phyloP scores from a whole-genome alignment of 148 eudicot genomes.

The Fallopia convolvulus region DNA sequence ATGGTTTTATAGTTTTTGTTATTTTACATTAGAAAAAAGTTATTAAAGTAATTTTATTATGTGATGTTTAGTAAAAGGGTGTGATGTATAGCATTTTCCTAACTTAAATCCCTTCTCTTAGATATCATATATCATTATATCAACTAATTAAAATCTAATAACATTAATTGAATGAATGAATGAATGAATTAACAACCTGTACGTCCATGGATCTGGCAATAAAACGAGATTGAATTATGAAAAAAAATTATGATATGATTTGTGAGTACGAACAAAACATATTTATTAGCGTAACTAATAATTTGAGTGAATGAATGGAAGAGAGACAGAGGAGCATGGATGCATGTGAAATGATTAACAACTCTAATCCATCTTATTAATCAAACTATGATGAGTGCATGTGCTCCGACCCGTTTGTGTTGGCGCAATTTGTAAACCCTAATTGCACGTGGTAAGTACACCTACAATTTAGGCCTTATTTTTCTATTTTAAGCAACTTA shows the following conservation, averaged over 20 bases:
- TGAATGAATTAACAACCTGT: neutral
- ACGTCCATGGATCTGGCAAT: neutral
- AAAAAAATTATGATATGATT: neutral
- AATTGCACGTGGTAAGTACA: conserved; percentile 11
- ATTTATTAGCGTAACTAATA: neutral
- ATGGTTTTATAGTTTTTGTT: no score
- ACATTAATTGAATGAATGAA: no score
- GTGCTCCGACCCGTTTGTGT: neutral
- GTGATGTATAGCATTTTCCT: no score
- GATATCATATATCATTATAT: no score
- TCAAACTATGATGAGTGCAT: neutral
- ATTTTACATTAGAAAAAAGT: no score
- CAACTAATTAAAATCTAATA: no score
- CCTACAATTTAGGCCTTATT: neutral
- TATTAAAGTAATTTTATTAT: no score
- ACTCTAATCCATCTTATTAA: neutral
- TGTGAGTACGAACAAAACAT: neutral
- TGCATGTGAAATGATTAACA: conserved; percentile 7
- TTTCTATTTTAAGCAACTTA: neutral
- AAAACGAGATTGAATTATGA: neutral
- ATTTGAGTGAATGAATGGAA: neutral
- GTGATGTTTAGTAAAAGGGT: no score
- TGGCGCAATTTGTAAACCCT: neutral
- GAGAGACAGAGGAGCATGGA: neutral
- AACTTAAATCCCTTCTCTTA: no score